phyloP scores from a whole-genome alignment of 345 rosid genomes.

The Citrus glauca region DNA sequence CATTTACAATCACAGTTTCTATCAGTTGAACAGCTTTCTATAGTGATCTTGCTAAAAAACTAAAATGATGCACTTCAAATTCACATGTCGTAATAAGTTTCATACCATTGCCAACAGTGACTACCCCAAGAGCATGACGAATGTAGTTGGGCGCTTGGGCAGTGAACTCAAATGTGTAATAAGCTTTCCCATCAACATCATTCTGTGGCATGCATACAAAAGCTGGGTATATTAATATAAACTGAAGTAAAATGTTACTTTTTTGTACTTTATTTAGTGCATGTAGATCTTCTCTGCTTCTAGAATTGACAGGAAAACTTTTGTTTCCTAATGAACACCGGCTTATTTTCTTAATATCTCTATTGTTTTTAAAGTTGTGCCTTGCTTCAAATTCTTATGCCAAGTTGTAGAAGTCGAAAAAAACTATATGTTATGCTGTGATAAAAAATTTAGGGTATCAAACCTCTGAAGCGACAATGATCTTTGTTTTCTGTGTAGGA shows the following conservation, averaged over 20 bases:
- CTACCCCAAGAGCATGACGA: slow-evolving; percentile 78
- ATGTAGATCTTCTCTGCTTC: neutral
- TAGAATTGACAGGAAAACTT: neutral
- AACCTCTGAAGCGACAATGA: slow-evolving; percentile 72
- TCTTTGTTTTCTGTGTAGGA: slow-evolving; percentile 73
- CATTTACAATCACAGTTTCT: neutral
- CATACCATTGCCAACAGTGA: slow-evolving; percentile 76
- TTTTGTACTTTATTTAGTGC: neutral
- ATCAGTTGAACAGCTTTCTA: neutral
- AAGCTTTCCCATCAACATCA: slow-evolving; percentile 70
- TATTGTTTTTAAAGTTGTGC: neutral
- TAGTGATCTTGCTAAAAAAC: neutral
- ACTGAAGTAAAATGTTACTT: neutral
- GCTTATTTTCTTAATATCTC: neutral
- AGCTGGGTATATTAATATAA: neutral
- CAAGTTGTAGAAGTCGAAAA: neutral
- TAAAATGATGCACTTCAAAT: neutral
- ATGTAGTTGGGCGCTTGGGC: slow-evolving; percentile 83
- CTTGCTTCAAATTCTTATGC: neutral
- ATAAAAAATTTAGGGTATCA: slow-evolving; percentile 10
- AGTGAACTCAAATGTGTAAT: slow-evolving; percentile 79
- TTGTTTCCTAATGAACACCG: neutral
- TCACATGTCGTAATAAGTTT: neutral
- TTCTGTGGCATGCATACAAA: slow-evolving; percentile 47
- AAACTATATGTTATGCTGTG: neutral